Conservation (phyloP, 2,329 filamentous ascomycete genomes). For the Xylaria hypoxylon region DNA sequence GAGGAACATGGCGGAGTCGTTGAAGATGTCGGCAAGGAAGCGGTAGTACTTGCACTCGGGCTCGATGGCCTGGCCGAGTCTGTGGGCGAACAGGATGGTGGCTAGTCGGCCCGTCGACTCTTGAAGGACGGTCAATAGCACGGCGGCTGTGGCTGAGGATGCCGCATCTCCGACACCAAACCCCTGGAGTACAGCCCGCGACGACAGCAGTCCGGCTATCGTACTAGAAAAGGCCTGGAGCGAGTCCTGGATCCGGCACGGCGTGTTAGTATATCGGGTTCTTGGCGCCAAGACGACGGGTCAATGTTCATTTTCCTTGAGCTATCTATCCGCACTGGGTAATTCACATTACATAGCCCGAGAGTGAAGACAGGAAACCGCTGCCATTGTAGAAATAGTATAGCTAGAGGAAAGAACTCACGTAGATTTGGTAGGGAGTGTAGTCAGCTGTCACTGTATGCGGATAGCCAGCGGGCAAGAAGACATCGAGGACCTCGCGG, state of each 20-base stretch:
- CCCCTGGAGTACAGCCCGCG: constrained; percentile 80
- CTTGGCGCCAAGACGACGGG: background rate
- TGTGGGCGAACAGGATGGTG: constrained; percentile 87
- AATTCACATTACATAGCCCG: background rate
- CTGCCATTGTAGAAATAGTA: background rate
- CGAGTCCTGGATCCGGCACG: constrained; percentile 65
- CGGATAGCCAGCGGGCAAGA: constrained; percentile 89
- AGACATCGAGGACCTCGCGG: constrained; percentile 71
- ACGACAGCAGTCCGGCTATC: constrained; percentile 82
- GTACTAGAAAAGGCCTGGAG: constrained; percentile 87
- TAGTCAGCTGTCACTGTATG: constrained; percentile 89
- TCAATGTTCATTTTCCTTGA: background rate
- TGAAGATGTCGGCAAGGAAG: constrained; percentile 87
- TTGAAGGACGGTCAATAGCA: constrained; percentile 85
- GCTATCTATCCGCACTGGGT: too few species aligned
- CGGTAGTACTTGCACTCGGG: constrained; percentile 92
- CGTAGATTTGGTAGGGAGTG: constrained; percentile 73
- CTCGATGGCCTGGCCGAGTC: constrained; percentile 83
- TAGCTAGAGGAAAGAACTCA: constrained; percentile 36
- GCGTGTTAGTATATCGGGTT: background rate
- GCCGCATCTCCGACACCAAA: constrained; percentile 86
- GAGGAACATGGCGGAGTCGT: constrained; percentile 87
- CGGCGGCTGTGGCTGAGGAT: constrained; percentile 81
- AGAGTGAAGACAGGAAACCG: background rate
- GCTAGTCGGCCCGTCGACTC: constrained; percentile 84